Evolutionary conservation across 2,329 filamentous ascomycete genomes (phyloP).

Genomic region (Escovopsis weberi): DNA sequence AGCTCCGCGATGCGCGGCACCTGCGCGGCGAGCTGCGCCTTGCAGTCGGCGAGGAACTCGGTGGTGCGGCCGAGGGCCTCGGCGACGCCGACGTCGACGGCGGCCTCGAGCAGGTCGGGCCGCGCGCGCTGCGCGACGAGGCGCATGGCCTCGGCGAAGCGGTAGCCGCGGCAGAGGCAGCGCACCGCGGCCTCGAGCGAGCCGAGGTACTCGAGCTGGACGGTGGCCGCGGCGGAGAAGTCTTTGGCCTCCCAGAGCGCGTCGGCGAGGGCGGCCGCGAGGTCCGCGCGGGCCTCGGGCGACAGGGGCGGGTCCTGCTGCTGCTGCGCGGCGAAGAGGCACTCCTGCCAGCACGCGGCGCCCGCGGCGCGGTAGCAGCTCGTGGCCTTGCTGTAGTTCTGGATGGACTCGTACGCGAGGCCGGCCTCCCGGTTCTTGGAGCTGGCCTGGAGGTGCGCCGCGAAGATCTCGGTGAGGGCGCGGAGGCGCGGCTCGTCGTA

Average conservation of each 20-base stretch:
- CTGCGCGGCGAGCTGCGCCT: slow-evolving; percentile 68
- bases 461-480: slow-evolving; percentile 64
- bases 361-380: slow-evolving; percentile 73
- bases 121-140: slow-evolving; percentile 48
- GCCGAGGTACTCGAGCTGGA: slow-evolving; percentile 67
- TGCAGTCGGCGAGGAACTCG: slow-evolving; percentile 88
- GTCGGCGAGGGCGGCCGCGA: slow-evolving; percentile 64
- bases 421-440: slow-evolving; percentile 79
- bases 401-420: slow-evolving; percentile 77
- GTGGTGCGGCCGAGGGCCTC: slow-evolving; percentile 73
- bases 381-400: slow-evolving; percentile 58
- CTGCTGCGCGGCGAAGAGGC: slow-evolving; percentile 57
- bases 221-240: slow-evolving; percentile 61
- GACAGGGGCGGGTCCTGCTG: slow-evolving; percentile 48
- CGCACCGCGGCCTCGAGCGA: slow-evolving; percentile 56
- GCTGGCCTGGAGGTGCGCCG: slow-evolving; percentile 56
- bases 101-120: slow-evolving; percentile 45
- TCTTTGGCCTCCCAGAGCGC: slow-evolving; percentile 74
- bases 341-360: slow-evolving; percentile 71
- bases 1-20: slow-evolving; percentile 76
- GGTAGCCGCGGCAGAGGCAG: slow-evolving; percentile 75
- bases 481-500: slow-evolving; percentile 57
- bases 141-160: slow-evolving; percentile 80
- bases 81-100: slow-evolving; percentile 64
- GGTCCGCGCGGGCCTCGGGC: slow-evolving; percentile 42